A percentile compares a stretch with the other conserved stretches of the same genome.
phyloP scores from a whole-genome alignment of 495 filamentous ascomycete genomes.

The Hypoxylon fuscum region DNA sequence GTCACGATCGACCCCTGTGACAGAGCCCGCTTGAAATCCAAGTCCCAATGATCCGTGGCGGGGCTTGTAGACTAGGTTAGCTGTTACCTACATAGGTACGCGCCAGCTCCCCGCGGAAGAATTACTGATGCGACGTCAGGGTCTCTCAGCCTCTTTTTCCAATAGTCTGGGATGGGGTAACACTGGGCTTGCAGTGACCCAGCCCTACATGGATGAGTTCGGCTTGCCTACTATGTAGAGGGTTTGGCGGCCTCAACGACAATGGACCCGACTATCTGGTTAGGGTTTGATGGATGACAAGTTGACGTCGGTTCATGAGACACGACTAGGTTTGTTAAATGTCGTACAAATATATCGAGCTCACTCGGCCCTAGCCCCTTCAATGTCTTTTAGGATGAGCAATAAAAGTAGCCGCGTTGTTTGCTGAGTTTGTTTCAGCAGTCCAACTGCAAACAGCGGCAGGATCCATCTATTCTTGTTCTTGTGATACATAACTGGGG shows the following conservation, averaged over 20 bases:
- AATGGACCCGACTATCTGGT: slow-evolving; percentile 21
- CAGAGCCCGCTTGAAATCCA: slow-evolving; percentile 17
- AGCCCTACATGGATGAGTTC: slow-evolving; percentile 31
- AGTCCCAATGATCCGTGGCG: not conserved
- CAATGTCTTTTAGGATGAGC: slow-evolving; percentile 34
- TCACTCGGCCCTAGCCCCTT: slow-evolving; percentile 19
- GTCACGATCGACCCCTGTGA: slow-evolving; percentile 22
- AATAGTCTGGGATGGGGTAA: slow-evolving; percentile 39
- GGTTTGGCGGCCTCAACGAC: slow-evolving; percentile 25
- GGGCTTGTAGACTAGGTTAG: slow-evolving; percentile 9
- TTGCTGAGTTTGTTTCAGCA: slow-evolving; percentile 37
- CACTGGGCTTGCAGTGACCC: slow-evolving; percentile 30
- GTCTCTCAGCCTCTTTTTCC: slow-evolving; percentile 35
- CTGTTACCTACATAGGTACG: too few species aligned
- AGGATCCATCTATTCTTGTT: slow-evolving; percentile 27
- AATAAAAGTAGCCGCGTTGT: slow-evolving; percentile 26
- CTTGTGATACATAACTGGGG: slow-evolving; percentile 26
- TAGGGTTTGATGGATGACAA: slow-evolving; percentile 22
- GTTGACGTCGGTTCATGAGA: slow-evolving; percentile 36
- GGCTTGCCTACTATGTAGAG: slow-evolving; percentile 3
- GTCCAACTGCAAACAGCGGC: slow-evolving; percentile 34
- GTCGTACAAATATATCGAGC: slow-evolving; percentile 40
- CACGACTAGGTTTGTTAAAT: slow-evolving; percentile 4
- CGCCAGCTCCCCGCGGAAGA: slow-evolving; percentile 19
- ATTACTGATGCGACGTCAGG: slow-evolving; percentile 33